Evolutionary conservation across 768 basidiomycete species (phyloP).

Genomic region (Rhizopogon sp.): DNA sequence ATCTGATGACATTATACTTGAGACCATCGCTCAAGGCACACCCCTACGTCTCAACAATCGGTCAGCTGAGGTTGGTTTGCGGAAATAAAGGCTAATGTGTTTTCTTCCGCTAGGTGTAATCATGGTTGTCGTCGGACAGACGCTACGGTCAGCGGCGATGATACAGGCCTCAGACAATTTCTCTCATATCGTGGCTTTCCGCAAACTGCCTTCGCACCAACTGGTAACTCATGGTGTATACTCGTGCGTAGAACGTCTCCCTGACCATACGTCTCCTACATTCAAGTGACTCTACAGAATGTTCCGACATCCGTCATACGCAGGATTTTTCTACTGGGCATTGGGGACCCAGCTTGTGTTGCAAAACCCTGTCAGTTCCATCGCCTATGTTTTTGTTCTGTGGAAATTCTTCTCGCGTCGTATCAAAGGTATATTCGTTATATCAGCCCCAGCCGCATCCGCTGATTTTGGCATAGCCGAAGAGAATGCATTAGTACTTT

Average conservation of each 20-base stretch:
- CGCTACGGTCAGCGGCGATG: conserved; percentile 88
- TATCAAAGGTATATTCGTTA: conserved; percentile 53
- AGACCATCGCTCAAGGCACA: conserved; percentile 57
- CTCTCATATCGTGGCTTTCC: conserved; percentile 80
- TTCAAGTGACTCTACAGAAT: conserved; percentile 41
- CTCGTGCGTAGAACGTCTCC: conserved; percentile 45
- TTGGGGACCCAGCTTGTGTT: conserved; percentile 89
- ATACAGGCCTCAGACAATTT: conserved; percentile 92
- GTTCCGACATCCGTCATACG: conserved; percentile 94
- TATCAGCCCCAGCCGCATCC: neutral
- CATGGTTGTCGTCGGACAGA: conserved; percentile 67
- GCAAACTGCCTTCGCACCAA: conserved; percentile 65
- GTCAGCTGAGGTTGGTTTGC: conserved; percentile 31
- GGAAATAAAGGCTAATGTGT: neutral
- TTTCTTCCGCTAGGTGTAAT: conserved; percentile 46
- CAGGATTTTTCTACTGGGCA: conserved; percentile 98
- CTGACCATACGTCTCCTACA: neutral
- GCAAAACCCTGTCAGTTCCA: conserved; percentile 76
- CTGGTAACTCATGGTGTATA: conserved; percentile 92
- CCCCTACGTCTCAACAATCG: conserved; percentile 54
- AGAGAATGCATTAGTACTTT: conserved; percentile 70
- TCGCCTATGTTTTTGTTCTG: conserved; percentile 60
- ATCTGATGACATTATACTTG: conserved; percentile 65
- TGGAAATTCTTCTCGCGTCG: conserved; percentile 86
- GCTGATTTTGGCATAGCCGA: conserved; percentile 50